Evolutionary conservation across 2,329 filamentous ascomycete genomes (phyloP).

Genomic region (Penicillium oxalicum): DNA sequence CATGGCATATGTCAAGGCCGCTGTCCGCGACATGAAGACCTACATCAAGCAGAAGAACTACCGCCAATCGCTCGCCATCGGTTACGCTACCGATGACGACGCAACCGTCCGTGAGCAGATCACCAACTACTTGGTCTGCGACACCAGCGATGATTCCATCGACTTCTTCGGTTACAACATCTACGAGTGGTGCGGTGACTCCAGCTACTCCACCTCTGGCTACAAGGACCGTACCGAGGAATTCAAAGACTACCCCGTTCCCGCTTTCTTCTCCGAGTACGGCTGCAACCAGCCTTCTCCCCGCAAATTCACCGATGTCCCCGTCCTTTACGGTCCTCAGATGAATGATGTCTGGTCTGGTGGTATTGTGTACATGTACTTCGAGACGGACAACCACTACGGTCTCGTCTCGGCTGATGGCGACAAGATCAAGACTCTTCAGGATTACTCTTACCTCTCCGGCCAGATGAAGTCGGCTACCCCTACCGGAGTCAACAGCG

Average conservation of each 20-base stretch:
- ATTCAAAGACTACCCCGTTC: slow-evolving; percentile 83
- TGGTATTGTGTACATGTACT: slow-evolving; percentile 99
- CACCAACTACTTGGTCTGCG: slow-evolving; percentile 93
- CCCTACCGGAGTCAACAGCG: slow-evolving; percentile 60
- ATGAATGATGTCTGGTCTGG: slow-evolving; percentile 90
- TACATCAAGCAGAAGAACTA: slow-evolving; percentile 80
- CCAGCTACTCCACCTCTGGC: slow-evolving; percentile 67
- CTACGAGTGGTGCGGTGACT: slow-evolving; percentile 96
- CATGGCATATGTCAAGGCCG: slow-evolving; percentile 94
- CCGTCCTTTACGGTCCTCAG: slow-evolving; percentile 66
- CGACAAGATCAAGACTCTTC: slow-evolving; percentile 57
- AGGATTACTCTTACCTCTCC: slow-evolving; percentile 69
- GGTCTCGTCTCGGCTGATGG: slow-evolving; percentile 59
- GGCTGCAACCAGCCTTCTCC: slow-evolving; percentile 75
- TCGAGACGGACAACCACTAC: slow-evolving; percentile 84
- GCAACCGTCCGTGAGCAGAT: slow-evolving; percentile 72
- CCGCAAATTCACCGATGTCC: slow-evolving; percentile 80
- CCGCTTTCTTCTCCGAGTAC: slow-evolving; percentile 98
- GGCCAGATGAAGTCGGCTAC: slow-evolving; percentile 62
- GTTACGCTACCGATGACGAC: slow-evolving; percentile 95
- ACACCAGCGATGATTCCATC: slow-evolving; percentile 59
- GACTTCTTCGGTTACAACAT: slow-evolving; percentile 99
- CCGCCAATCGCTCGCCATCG: slow-evolving; percentile 70
- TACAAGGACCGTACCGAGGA: slow-evolving; percentile 79
- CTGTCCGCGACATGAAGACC: slow-evolving; percentile 89